These are phyloP conservation scores for Euphorbia peplus DNA, from an alignment of 345 rosid genomes.

Conservation along the genomic window DNA sequence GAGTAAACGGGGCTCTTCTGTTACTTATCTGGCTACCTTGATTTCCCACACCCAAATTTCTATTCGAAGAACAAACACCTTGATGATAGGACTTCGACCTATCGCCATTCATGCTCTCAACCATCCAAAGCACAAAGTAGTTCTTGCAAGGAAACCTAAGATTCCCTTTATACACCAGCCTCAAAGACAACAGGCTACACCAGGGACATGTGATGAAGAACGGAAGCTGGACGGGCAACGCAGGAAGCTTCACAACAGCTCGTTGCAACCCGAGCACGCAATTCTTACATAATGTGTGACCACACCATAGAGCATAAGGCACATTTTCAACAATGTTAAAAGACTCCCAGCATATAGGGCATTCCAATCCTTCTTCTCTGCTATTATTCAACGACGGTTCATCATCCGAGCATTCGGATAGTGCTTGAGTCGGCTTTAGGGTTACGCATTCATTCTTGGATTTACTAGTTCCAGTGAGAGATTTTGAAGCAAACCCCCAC, in stretches of 20 bases:
- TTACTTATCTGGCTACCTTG: constrained; percentile 27
- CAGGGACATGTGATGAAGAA: constrained; percentile 87
- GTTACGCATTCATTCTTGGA: constrained; percentile 33
- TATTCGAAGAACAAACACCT: constrained; percentile 22
- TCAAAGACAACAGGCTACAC: constrained; percentile 80
- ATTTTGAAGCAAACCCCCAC: constrained; percentile 23
- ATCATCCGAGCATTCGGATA: constrained; percentile 69
- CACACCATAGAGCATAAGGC: constrained; percentile 90
- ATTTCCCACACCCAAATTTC: constrained; percentile 23
- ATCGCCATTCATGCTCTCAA: constrained; percentile 82
- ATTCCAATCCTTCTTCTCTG: constrained; percentile 75
- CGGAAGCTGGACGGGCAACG: constrained; percentile 79
- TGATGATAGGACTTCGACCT: constrained; percentile 42
- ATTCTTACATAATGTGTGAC: constrained; percentile 86
- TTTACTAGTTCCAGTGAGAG: constrained; percentile 1
- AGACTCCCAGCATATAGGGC: constrained; percentile 89
- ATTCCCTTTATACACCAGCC: constrained; percentile 66
- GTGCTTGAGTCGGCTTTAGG: constrained; percentile 31
- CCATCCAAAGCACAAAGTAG: constrained; percentile 92
- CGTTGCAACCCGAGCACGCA: constrained; percentile 78
- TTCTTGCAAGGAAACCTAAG: constrained; percentile 82
- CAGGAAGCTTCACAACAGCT: constrained; percentile 70
- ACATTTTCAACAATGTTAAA: constrained; percentile 91
- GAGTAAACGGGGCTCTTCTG: constrained; percentile 22
- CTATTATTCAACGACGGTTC: constrained; percentile 49